A percentile compares a stretch with the other conserved stretches of the same genome.
Evolutionary conservation across 1,139 yeast genomes (phyloP).

Genomic region (Scheffersomyces stambukii): DNA sequence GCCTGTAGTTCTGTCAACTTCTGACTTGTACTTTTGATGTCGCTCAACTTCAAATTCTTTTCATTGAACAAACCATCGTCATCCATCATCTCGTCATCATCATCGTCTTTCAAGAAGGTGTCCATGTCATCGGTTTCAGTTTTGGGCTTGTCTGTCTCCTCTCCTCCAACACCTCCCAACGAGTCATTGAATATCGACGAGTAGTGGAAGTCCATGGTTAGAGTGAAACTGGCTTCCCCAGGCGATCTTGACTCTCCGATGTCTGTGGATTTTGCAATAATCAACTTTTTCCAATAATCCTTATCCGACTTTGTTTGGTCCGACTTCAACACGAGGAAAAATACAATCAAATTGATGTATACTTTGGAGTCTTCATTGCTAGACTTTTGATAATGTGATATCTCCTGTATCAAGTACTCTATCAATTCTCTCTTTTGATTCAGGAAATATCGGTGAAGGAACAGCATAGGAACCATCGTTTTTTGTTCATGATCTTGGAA

Average conservation of each 20-base stretch:
- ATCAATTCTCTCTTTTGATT: conserved; percentile 10
- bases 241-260: not conserved
- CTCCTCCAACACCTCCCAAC: conserved; percentile 1
- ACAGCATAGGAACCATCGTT: no score
- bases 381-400: conserved; percentile 16
- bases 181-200: conserved; percentile 14
- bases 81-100: conserved; percentile 12
- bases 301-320: conserved; percentile 17
- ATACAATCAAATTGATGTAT: conserved; percentile 24
- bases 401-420: conserved; percentile 15
- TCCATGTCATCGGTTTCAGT: conserved; percentile 6
- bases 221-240: no score
- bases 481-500: conserved; percentile 1
- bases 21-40: no score
- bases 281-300: conserved; percentile 20
- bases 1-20: no score
- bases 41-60: no score
- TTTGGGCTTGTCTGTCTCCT: conserved; percentile 4
- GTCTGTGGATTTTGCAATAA: not conserved
- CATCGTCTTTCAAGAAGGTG: conserved; percentile 5
- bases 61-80: conserved; percentile 12
- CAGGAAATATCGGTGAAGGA: conserved; percentile 8
- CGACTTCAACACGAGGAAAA: conserved; percentile 16
- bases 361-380: conserved; percentile 26
- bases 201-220: conserved; percentile 13